phyloP scores from a whole-genome alignment of 345 rosid species.

The Streptanthus diversifolius region DNA sequence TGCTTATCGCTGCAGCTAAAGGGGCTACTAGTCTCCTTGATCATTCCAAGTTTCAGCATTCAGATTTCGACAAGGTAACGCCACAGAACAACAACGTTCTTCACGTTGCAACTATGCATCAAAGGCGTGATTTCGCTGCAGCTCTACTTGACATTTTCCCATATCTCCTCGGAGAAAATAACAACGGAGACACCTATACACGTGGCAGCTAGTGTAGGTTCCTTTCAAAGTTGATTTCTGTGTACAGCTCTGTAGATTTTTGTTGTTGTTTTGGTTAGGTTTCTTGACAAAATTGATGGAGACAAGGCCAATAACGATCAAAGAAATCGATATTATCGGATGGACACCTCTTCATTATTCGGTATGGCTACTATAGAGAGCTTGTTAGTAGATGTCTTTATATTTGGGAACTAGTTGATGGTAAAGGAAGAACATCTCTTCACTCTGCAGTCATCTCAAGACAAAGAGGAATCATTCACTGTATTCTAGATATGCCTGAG shows the following conservation, averaged over 20 bases:
- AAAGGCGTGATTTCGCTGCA: constrained; percentile 14
- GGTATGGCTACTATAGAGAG: constrained; percentile 14
- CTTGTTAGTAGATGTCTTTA: constrained; percentile 20
- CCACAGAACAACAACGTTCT: constrained; percentile 37
- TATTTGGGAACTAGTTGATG: constrained; percentile 27
- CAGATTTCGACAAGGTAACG: constrained; percentile 20
- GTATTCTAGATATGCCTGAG: constrained; percentile 9
- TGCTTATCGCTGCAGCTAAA: constrained; percentile 21
- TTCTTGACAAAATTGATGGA: constrained; percentile 1
- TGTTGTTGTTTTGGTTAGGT: constrained; percentile 2
- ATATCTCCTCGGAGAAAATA: constrained; percentile 27
- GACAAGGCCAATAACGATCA: constrained; percentile 19
- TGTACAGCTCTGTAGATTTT: not conserved
- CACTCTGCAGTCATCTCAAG: constrained; percentile 38
- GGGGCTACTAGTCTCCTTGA: constrained; percentile 12
- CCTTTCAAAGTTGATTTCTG: not conserved
- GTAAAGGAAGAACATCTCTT: constrained; percentile 27
- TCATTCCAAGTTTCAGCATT: not conserved
- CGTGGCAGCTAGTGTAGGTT: constrained; percentile 37
- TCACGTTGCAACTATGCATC: constrained; percentile 36
- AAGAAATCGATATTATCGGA: constrained; percentile 19
- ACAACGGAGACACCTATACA: constrained; percentile 44
- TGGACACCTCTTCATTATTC: constrained; percentile 32
- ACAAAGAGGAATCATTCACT: constrained; percentile 15
- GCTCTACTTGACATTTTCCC: constrained; percentile 23